These are phyloP conservation scores for Penicillium sp. DNA, from an alignment of 2,329 filamentous ascomycete genomes.

Conservation along the genomic window DNA sequence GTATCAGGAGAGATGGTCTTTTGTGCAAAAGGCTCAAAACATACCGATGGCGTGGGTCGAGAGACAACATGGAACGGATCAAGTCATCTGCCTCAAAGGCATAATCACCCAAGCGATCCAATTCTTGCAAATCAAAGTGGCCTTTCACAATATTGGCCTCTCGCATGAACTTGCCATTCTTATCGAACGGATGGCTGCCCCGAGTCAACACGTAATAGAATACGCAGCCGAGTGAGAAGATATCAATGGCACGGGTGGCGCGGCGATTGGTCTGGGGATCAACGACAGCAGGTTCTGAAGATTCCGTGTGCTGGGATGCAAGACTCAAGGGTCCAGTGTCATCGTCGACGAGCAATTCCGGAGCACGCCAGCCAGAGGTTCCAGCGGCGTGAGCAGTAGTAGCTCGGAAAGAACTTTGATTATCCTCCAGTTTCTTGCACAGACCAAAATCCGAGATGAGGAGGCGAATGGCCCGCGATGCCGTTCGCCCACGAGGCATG, in stretches of 20 bases:
- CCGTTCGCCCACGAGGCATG: slow-evolving; percentile 53
- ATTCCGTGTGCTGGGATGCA: slow-evolving; percentile 42
- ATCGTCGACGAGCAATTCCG: slow-evolving; percentile 83
- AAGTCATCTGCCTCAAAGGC: slow-evolving; percentile 85
- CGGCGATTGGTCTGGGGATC: slow-evolving; percentile 65
- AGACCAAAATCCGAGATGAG: slow-evolving; percentile 97
- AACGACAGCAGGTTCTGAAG: slow-evolving; percentile 53
- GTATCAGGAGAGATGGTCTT: neutral
- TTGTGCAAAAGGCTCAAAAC: slow-evolving; percentile 10
- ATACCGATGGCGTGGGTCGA: slow-evolving; percentile 61
- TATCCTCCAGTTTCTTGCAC: slow-evolving; percentile 94
- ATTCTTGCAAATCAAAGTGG: slow-evolving; percentile 67
- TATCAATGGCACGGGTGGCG: slow-evolving; percentile 93
- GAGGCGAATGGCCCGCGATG: slow-evolving; percentile 70
- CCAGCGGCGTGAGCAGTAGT: slow-evolving; percentile 92
- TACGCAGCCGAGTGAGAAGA: slow-evolving; percentile 95
- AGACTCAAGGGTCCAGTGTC: slow-evolving; percentile 53
- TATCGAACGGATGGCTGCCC: slow-evolving; percentile 89
- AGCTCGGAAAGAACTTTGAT: slow-evolving; percentile 90
- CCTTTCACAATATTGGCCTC: slow-evolving; percentile 97
- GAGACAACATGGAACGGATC: slow-evolving; percentile 75
- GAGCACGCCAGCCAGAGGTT: slow-evolving; percentile 94
- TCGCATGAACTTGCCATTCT: slow-evolving; percentile 89
- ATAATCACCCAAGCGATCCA: slow-evolving; percentile 78
- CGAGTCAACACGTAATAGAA: slow-evolving; percentile 98